phyloP scores from a whole-genome alignment of 352 stramenopile species.

The Phytophthora pisi region DNA sequence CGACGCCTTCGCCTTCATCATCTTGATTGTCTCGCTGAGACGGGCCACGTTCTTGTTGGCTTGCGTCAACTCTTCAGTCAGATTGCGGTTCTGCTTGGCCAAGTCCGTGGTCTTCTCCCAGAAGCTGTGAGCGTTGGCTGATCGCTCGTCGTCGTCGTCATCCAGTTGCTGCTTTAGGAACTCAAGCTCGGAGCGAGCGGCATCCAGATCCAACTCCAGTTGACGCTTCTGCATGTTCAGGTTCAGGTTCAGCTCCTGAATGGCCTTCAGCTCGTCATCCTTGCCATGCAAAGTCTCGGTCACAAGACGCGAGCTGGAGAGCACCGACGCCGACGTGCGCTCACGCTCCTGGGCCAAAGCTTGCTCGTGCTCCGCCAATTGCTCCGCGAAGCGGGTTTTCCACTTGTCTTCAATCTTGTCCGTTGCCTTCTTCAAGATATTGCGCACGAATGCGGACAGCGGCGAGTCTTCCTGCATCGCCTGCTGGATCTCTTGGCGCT shows the following conservation, averaged over 20 bases:
- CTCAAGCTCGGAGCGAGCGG: slow-evolving; percentile 68
- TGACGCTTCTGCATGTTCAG: slow-evolving; percentile 73
- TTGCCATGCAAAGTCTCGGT: slow-evolving; percentile 78
- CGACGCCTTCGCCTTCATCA: slow-evolving; percentile 56
- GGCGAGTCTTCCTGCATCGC: slow-evolving; percentile 67
- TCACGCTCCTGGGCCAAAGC: slow-evolving; percentile 70
- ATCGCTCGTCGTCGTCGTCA: slow-evolving; percentile 76
- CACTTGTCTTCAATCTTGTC: slow-evolving; percentile 87
- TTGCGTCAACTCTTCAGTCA: slow-evolving; percentile 75
- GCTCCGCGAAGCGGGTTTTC: slow-evolving; percentile 74
- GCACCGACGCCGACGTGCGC: slow-evolving; percentile 62
- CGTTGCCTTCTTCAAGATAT: slow-evolving; percentile 76
- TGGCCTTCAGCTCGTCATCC: slow-evolving; percentile 73
- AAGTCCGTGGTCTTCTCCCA: slow-evolving; percentile 90
- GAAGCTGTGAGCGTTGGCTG: slow-evolving; percentile 73
- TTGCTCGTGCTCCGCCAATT: slow-evolving; percentile 70
- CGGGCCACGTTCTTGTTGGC: slow-evolving; percentile 68
- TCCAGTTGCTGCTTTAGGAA: slow-evolving; percentile 75
- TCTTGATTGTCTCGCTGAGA: slow-evolving; percentile 69
- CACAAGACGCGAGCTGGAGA: slow-evolving; percentile 70
- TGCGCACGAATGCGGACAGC: slow-evolving; percentile 72
- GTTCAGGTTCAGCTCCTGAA: slow-evolving; percentile 69
- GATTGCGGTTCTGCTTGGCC: slow-evolving; percentile 74
- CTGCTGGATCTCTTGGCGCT: slow-evolving; percentile 43
- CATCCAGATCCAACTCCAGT: slow-evolving; percentile 68